phyloP scores from a whole-genome alignment of 495 filamentous ascomycete genomes.

The Aspergillus baeticus region DNA sequence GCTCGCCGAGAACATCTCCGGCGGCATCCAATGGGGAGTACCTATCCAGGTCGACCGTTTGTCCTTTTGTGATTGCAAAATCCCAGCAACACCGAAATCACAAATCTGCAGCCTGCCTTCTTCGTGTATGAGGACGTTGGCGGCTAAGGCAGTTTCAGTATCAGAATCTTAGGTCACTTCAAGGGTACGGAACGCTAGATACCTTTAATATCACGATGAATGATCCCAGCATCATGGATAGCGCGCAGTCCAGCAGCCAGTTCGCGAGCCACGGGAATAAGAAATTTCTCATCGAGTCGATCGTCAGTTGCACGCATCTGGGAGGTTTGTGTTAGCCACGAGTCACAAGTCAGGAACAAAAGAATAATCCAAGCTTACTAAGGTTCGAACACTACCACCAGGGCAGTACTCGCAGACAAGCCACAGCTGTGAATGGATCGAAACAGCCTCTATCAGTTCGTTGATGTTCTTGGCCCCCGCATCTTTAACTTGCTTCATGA shows the following conservation, averaged over 20 bases:
- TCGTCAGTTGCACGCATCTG: slow-evolving; percentile 64
- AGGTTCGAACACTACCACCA: slow-evolving; percentile 89
- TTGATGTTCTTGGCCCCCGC: slow-evolving; percentile 88
- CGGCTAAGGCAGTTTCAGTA: slow-evolving; percentile 48
- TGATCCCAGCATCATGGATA: slow-evolving; percentile 88
- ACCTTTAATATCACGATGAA: slow-evolving; percentile 97
- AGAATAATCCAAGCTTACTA: slow-evolving; percentile 49
- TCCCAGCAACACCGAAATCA: slow-evolving; percentile 91
- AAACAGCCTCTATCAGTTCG: slow-evolving; percentile 80
- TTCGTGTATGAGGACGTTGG: slow-evolving; percentile 88
- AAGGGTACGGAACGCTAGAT: background rate
- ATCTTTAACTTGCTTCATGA: slow-evolving; percentile 81
- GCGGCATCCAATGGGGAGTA: slow-evolving; percentile 96
- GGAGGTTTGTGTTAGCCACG: slow-evolving; percentile 1
- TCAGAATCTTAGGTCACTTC: background rate
- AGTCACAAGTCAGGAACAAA: background rate
- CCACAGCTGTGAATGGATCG: slow-evolving; percentile 88
- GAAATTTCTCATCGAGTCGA: slow-evolving; percentile 79
- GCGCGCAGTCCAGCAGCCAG: slow-evolving; percentile 79
- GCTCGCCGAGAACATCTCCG: slow-evolving; percentile 66
- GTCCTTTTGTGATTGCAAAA: slow-evolving; percentile 77
- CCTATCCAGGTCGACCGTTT: slow-evolving; percentile 93
- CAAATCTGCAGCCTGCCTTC: slow-evolving; percentile 85
- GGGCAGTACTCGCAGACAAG: slow-evolving; percentile 94
- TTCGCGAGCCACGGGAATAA: slow-evolving; percentile 86